Evolutionary conservation across 495 filamentous ascomycete species (phyloP), one percentile per base, ranked within the genome.

Genomic region (Penicillium paxilli): DNA sequence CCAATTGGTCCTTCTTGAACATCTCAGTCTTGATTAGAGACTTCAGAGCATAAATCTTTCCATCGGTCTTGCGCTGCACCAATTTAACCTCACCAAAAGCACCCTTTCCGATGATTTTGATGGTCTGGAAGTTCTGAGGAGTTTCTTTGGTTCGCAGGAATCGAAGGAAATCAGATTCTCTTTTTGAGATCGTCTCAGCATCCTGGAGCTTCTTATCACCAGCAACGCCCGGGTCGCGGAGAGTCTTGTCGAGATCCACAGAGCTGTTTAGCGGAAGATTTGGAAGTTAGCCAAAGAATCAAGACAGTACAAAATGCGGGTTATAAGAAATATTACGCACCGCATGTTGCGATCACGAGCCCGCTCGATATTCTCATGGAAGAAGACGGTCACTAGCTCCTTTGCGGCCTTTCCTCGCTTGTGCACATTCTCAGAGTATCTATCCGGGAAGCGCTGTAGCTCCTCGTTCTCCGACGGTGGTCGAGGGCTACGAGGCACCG

Each of bases 1-100:
- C 94, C 52, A 99, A 75, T 70, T 99, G 94, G 64, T 99, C 95
- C 76, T 96, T 97, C 79, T 96, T 98, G 77, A 96, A 96, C 94
- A 99, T 99, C 71, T 99, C 94, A 5, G 89, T 87, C 81, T 99
- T 99, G 72, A 98, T 87, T 50, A 99, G 77, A 26, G 93, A 96
- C 78, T 99, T 99, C 77, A 99, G 87, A 40, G 94, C 94, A 64
- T 97, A 99, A 52, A 98, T 92, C 71, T 96, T 95, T 68, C 90
- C 90, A 62, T 98, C 94, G n/a, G 86, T 83, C 80, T 92, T 96
- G 74, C 95, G 87, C 72, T 94, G 90, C 54, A 99, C 94, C 51
- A 99, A 80, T 71, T 92, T 93, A 47, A 99, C 94, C 69, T 99
- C 94, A 71, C 94, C 94, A 66, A 99, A 99, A 12, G 94, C 94